These are phyloP conservation scores for Pseudogymnoascus sp. DNA, from an alignment of 2,329 filamentous ascomycete genomes.

Conservation along the genomic window DNA sequence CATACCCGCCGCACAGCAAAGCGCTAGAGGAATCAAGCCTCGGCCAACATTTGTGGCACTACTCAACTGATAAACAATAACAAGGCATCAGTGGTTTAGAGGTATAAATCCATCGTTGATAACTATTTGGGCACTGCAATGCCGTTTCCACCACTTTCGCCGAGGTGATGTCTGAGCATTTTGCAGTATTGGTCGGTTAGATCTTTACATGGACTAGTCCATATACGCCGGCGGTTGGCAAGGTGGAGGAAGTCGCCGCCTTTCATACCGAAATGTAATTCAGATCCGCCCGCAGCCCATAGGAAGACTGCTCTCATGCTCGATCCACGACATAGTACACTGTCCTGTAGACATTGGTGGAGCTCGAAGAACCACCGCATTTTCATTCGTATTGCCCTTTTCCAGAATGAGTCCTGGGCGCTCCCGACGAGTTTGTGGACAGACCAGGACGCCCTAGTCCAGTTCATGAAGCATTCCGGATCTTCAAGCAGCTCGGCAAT, in stretches of 20 bases:
- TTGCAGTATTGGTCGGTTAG: background rate
- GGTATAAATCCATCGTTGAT: too few relatives aligned
- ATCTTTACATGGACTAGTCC: slow-evolving; percentile 11
- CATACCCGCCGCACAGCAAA: too few relatives aligned
- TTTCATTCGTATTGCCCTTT: background rate
- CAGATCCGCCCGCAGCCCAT: slow-evolving; percentile 20
- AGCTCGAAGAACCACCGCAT: background rate
- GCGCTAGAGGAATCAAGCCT: too few relatives aligned
- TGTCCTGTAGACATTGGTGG: background rate
- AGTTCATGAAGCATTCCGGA: background rate
- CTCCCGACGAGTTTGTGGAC: background rate
- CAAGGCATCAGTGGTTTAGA: too few relatives aligned
- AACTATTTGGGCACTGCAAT: too few relatives aligned
- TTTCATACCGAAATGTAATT: slow-evolving; percentile 16
- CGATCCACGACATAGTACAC: background rate
- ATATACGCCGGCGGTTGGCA: slow-evolving; percentile 28
- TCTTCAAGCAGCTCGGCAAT: background rate
- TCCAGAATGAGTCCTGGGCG: background rate
- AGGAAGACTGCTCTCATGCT: slow-evolving; percentile 10
- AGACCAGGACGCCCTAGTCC: background rate
- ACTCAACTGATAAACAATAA: too few relatives aligned
- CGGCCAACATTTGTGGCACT: too few relatives aligned
- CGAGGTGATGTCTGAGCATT: background rate
- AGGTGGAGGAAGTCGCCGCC: slow-evolving; percentile 22
- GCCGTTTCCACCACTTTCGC: too few relatives aligned